phyloP scores from a whole-genome alignment of 2,329 filamentous ascomycete genomes.

The Ceratocystiopsis minuta region DNA sequence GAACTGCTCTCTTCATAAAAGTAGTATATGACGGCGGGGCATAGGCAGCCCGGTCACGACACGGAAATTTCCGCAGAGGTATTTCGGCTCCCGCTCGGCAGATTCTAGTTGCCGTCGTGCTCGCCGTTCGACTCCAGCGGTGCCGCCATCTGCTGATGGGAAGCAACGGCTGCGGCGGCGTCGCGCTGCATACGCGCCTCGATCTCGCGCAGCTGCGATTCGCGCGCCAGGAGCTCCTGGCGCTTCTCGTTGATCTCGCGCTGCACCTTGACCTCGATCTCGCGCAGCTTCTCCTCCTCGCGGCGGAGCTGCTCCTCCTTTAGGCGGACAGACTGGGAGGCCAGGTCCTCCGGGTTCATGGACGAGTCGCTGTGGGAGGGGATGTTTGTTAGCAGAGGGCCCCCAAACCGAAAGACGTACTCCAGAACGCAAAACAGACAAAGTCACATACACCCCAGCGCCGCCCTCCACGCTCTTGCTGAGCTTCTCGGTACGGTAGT shows the following conservation, averaged over 20 bases:
- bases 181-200: conserved; percentile 93
- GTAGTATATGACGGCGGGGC: no score
- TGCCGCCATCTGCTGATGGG: conserved; percentile 15
- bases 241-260: conserved; percentile 99
- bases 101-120: conserved; percentile 28
- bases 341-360: conserved; percentile 95
- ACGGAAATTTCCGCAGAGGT: conserved; percentile 4
- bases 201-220: conserved; percentile 97
- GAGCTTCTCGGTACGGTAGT: conserved; percentile 99
- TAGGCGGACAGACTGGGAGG: conserved; percentile 89
- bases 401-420: no score
- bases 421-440: neutral
- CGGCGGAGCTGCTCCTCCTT: conserved; percentile 99
- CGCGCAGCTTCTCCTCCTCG: conserved; percentile 98
- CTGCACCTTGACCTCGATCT: conserved; percentile 99
- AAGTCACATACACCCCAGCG: conserved; percentile 57
- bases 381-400: no score
- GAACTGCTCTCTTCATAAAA: no score
- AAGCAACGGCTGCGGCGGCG: conserved; percentile 37
- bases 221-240: conserved; percentile 90
- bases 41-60: neutral
- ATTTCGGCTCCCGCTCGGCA: conserved; percentile 3
- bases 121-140: conserved; percentile 36
- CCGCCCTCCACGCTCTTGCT: conserved; percentile 97
- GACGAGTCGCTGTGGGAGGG: conserved; percentile 47